Evolutionary conservation across 352 stramenopile genomes (phyloP), one percentile per base, ranked within the genome.

Genomic region (Phytopythium sindhum): DNA sequence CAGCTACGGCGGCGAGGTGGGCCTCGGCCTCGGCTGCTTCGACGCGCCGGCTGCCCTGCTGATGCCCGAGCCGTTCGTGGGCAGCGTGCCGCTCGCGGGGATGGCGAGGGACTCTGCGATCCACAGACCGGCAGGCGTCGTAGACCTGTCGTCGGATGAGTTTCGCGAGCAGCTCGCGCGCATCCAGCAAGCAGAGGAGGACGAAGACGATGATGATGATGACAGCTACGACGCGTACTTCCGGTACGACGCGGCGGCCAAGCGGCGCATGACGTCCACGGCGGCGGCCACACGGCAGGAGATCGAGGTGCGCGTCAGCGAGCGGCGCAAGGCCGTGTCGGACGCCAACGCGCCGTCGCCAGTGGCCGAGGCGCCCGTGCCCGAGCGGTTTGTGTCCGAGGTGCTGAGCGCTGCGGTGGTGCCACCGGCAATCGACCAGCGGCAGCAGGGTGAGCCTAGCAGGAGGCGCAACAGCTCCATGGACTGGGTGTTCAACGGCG

Each of bases 191-290:
- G 39, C 51, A 7, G 55, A 26, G 7, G 37, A 48, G 14, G 57
- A 63, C 21, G 57, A 41, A 6, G 55, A 61, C 14, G 31, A 37
- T 2, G 55, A 63, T 19, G 44, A 54, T 4, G 42, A 45, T 4
- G 29, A 47, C 10, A 33, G 57, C 57, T 55, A 73, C 26, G 64
- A 80, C 41, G 68, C 53, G 7, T 63, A 70, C 31, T 61, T 80
- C 56, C 26, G 45, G 26, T 61, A 66, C 26, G 63, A 54, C n/a
- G 33, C 63, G n/a, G 56, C 47, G 11, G 61, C 53, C 26, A 64
- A 45, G 8, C 67, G 72, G 26, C 45, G 63, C 1, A 48, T 77
- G 37, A 68, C 69, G 28, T 73, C 67, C 57, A 70, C 73, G 6
- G 62, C 62, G 24, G 53, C 60, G 10, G 71, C 63, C 15, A 50